Evolutionary conservation across 371 early-diverging fungal species (phyloP).

Genomic region (Mortierella sp.): DNA sequence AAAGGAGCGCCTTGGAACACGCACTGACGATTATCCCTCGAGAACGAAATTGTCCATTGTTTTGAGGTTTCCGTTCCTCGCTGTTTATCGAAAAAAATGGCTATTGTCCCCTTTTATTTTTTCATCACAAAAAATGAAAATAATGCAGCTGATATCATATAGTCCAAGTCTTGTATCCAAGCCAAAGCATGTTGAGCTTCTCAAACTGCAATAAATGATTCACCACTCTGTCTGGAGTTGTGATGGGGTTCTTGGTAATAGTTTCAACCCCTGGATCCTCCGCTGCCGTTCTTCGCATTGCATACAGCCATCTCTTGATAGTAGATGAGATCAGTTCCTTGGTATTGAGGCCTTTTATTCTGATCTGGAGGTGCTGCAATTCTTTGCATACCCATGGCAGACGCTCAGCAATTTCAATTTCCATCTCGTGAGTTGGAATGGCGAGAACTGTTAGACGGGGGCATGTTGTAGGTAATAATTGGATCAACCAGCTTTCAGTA

Average conservation of each 20-base stretch:
- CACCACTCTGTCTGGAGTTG: neutral
- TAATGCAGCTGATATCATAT: no score
- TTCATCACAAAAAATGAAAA: no score
- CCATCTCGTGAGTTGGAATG: neutral
- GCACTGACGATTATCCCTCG: no score
- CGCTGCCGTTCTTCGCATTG: neutral
- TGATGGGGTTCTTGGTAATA: neutral
- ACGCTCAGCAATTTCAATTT: slow-evolving; percentile 5
- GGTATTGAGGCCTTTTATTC: slow-evolving; percentile 3
- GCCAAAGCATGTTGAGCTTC: neutral
- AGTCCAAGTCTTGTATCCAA: neutral
- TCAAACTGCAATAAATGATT: slow-evolving; percentile 2
- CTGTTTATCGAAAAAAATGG: no score
- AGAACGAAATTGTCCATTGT: no score
- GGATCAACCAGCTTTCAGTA: neutral
- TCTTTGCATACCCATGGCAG: neutral
- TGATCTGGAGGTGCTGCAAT: neutral
- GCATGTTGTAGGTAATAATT: neutral
- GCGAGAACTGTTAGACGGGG: neutral
- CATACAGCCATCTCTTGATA: neutral
- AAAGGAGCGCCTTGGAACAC: no score
- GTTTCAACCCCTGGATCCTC: neutral
- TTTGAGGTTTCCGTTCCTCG: no score
- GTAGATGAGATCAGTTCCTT: neutral
- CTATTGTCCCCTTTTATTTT: no score